Evolutionary conservation across 805 yeast genomes (phyloP).

Genomic region (Hanseniaspora hatyaiensis): DNA sequence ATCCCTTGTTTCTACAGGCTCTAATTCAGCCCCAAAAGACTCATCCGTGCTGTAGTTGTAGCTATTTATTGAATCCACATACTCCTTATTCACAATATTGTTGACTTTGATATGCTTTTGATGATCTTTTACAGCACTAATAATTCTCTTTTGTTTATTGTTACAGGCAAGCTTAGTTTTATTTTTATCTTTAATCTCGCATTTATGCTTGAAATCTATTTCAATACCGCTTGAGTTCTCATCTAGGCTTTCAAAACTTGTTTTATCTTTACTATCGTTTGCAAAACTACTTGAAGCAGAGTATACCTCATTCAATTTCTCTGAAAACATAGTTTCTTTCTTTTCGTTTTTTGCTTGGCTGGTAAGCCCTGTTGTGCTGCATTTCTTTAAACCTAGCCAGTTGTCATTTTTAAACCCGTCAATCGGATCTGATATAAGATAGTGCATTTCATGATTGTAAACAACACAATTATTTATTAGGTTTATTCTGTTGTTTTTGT

Average conservation of each 20-base stretch:
- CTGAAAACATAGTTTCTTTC: neutral
- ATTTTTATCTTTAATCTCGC: neutral
- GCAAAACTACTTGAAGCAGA: neutral
- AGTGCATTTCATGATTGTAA: conserved; percentile 29
- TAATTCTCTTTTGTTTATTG: neutral
- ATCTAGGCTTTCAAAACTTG: no score
- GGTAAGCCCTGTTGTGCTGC: neutral
- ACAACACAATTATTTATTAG: conserved; percentile 8
- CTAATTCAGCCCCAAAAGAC: conserved; percentile 11
- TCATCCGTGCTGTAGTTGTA: conserved; percentile 15
- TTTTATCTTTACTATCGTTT: no score
- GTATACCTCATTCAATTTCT: neutral
- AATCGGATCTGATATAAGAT: conserved; percentile 25
- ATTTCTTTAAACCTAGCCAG: conserved; percentile 23
- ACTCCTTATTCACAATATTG: neutral
- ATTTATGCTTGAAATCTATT: neutral
- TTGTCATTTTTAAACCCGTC: conserved; percentile 26
- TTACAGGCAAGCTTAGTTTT: neutral
- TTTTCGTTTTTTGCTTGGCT: neutral
- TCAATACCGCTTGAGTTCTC: neutral
- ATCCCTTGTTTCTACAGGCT: conserved; percentile 14
- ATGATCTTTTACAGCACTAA: neutral
- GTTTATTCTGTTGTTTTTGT: conserved; percentile 15
- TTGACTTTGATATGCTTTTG: neutral
- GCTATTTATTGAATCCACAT: conserved; percentile 9